Percentiles rank a stretch among this genome's conserved stretches.
Conservation (phyloP, 306 rosid species). For the Notholithocarpus densiflorus region DNA sequence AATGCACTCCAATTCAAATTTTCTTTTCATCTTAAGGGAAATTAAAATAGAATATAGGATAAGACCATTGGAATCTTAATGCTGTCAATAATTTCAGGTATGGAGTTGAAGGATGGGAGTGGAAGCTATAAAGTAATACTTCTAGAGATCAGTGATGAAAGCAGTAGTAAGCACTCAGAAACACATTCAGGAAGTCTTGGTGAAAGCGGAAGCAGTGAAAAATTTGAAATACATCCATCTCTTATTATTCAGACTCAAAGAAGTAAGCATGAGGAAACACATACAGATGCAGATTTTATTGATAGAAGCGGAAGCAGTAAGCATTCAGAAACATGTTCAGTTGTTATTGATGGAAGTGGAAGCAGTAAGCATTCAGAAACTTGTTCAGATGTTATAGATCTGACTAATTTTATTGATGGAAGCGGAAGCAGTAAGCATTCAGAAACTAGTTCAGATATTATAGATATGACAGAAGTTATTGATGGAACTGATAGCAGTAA, state of each 20-base stretch:
- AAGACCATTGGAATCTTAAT: neutral
- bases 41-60: neutral
- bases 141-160: slow-evolving; percentile 24
- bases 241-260: slow-evolving; percentile 17
- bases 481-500: slow-evolving; percentile 21
- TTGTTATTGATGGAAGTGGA: slow-evolving; percentile 7
- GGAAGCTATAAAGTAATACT: slow-evolving; percentile 12
- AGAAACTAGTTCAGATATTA: neutral
- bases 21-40: neutral
- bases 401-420: neutral
- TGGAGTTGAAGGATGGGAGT: slow-evolving; percentile 22
- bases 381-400: too few relatives aligned
- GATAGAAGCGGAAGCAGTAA: slow-evolving; percentile 11
- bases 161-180: slow-evolving; percentile 8
- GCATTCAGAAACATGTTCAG: neutral
- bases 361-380: slow-evolving; percentile 1
- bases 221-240: neutral
- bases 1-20: slow-evolving; percentile 2
- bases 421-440: slow-evolving; percentile 11
- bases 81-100: slow-evolving; percentile 7
- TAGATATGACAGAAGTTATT: neutral
- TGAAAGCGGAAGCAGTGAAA: slow-evolving; percentile 6
- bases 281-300: slow-evolving; percentile 15
- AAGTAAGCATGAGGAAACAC: slow-evolving; percentile 18
- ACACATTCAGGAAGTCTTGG: slow-evolving; percentile 5